Base-by-base conservation (phyloP, 2,329 filamentous ascomycete species). In the Alternaria tenuissima region DNA sequence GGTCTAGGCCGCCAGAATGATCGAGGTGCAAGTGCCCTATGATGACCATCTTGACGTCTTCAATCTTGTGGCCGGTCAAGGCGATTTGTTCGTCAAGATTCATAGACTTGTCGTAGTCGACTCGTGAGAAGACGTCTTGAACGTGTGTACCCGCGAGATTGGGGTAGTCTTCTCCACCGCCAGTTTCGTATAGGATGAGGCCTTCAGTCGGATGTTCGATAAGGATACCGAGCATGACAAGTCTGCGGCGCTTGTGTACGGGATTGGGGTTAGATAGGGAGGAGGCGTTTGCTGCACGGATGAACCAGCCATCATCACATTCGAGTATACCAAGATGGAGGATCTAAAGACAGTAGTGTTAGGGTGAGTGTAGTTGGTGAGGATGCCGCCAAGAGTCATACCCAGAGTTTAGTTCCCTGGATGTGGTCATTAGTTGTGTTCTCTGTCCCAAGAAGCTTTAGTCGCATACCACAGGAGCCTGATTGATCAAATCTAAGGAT, bases 1-100 rank as follows among this genome's bases (percentile, higher is more conserved):
- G 66, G 18, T 77, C 76, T 2, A 79, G 59, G 1, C 76, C 76
- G 1, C 77, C 76, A 0, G 76, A 75, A 48, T 79, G 77, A 49
- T 79, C 76, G 38, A 78, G 65, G 53, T 78, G 76, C 22, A 79
- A 59, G 52, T 79, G 77, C 7, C 76, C 76, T 58, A 78, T 77
- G 39, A 79, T 72, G 0, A 79, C 73, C 53, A 74, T 75, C 51
- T 73, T 76, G 6, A 79, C 61, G 54, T 79, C 76, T 34, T 73
- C 73, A 52, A 79, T 76, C 20, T 70, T 59, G 57, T 78, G 66
- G 8, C 75, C 76, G 14, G 75, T 75, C 44, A 65, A 64, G 9
- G 65, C 60, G n/a, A 75, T 73, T 46, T 74, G 67, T 16, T 53
- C 65, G 14, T 61, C 64, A 1, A 74, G 68, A 12, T 74, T 59